Percentiles rank a stretch among this genome's conserved stretches.
Conservation (phyloP, 805 yeast genomes). For the Schizosaccharomyces octosporus region DNA sequence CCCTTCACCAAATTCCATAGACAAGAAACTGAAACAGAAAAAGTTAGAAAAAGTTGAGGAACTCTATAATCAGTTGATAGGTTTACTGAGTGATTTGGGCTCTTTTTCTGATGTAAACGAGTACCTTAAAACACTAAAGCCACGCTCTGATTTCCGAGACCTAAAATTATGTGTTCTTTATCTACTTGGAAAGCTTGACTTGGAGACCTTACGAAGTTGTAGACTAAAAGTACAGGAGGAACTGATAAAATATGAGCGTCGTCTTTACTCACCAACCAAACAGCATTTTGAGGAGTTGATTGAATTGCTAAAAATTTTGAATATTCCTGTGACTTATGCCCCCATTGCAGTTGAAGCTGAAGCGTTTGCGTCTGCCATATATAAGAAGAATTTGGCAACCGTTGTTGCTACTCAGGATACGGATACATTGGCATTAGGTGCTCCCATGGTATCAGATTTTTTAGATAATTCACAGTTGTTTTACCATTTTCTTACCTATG, state of each 20-base stretch:
- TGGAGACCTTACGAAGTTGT: neutral
- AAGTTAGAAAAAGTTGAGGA: no score
- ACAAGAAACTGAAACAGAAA: no score
- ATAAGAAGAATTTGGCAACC: neutral
- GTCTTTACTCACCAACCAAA: neutral
- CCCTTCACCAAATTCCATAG: no score
- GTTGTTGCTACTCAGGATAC: neutral
- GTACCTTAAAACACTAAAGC: neutral
- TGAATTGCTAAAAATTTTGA: neutral
- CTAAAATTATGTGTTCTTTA: neutral
- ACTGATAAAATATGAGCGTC: neutral
- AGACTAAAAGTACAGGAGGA: neutral
- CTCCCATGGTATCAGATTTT: neutral
- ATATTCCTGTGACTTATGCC: neutral
- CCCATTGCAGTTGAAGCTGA: neutral
- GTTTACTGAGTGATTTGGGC: no score
- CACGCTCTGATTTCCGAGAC: neutral
- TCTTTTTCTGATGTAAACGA: no score
- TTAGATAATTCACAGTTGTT: neutral
- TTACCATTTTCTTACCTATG: neutral
- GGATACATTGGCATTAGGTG: neutral
- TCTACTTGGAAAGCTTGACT: neutral
- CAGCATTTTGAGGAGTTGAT: neutral
- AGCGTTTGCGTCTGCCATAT: neutral
- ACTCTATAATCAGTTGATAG: no score